Conservation (phyloP, 2,329 filamentous ascomycete genomes). For the Penicillium sp. region DNA sequence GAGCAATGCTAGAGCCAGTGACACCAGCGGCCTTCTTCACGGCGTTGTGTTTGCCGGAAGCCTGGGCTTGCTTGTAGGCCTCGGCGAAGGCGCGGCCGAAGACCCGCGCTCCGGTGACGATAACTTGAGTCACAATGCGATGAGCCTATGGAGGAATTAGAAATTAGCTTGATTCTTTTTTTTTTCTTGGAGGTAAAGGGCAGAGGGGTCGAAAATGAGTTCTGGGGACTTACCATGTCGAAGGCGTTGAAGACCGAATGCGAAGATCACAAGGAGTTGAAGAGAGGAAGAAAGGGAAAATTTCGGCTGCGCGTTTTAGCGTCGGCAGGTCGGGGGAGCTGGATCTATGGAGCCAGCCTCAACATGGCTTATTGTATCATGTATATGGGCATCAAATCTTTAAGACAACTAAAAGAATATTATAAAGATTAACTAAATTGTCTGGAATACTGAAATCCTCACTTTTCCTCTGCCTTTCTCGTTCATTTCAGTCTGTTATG, state of each 20-base stretch:
- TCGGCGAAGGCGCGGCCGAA: conserved; percentile 90
- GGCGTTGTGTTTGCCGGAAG: conserved; percentile 77
- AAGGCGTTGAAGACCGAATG: conserved; percentile 13
- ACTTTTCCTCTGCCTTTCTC: neutral
- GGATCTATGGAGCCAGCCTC: conserved; percentile 10
- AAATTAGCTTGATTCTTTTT: neutral
- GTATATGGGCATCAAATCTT: neutral
- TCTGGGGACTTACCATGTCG: conserved; percentile 26
- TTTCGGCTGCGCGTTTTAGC: conserved; percentile 28
- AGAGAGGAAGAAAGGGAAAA: conserved; percentile 26
- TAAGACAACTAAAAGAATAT: neutral
- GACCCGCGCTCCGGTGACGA: conserved; percentile 86
- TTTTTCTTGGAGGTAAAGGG: neutral
- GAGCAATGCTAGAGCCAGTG: conserved; percentile 72
- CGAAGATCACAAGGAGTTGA: conserved; percentile 21
- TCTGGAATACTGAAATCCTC: neutral
- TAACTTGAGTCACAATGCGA: conserved; percentile 89
- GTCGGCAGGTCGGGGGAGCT: conserved; percentile 19
- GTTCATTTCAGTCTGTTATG: neutral
- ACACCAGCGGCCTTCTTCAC: conserved; percentile 64
- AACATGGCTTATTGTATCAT: neutral
- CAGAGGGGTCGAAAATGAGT: neutral
- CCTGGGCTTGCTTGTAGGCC: conserved; percentile 92
- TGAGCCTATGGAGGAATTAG: conserved; percentile 65
- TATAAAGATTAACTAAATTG: neutral